Conservation (phyloP, 2,329 filamentous ascomycete genomes). For the Cladosporium sp. region DNA sequence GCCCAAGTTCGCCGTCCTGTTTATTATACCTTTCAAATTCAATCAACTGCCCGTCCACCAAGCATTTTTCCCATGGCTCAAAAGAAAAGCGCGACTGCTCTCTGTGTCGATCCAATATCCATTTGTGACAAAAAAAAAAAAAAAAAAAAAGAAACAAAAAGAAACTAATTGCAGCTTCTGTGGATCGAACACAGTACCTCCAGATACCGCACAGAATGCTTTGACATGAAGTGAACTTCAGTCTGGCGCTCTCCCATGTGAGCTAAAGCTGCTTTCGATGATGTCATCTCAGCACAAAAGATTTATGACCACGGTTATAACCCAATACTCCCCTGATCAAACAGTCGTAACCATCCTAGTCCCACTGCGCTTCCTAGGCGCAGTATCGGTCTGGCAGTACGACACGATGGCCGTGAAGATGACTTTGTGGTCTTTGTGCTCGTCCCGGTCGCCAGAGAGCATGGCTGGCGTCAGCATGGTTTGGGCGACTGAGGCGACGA, state of each 20-base stretch:
- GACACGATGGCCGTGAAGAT: constrained; percentile 29
- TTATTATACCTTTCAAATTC: too few species aligned
- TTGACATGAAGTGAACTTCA: constrained; percentile 27
- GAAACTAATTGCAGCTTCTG: constrained; percentile 29
- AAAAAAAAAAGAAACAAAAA: background rate
- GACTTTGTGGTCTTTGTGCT: constrained; percentile 3
- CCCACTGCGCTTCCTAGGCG: constrained; percentile 17
- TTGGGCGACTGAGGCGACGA: constrained; percentile 20
- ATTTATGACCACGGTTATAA: too few species aligned
- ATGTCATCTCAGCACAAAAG: constrained; percentile 12
- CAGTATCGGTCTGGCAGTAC: constrained; percentile 17
- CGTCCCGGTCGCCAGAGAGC: too few species aligned
- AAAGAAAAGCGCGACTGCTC: too few species aligned
- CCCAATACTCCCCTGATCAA: constrained; percentile 12
- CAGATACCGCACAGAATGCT: constrained; percentile 30
- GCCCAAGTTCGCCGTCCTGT: too few species aligned
- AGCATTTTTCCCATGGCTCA: too few species aligned
- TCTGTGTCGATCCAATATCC: too few species aligned
- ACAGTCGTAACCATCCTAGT: constrained; percentile 17
- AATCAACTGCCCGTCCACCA: too few species aligned
- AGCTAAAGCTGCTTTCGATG: constrained; percentile 30
- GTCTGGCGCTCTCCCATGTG: constrained; percentile 37
- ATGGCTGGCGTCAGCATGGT: background rate
- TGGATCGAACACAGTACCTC: constrained; percentile 37
- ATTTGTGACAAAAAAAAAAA: too few species aligned